These are phyloP conservation scores for Zea mays DNA, from an alignment of 176 grass and related monocot genomes.

Conservation along the genomic window DNA sequence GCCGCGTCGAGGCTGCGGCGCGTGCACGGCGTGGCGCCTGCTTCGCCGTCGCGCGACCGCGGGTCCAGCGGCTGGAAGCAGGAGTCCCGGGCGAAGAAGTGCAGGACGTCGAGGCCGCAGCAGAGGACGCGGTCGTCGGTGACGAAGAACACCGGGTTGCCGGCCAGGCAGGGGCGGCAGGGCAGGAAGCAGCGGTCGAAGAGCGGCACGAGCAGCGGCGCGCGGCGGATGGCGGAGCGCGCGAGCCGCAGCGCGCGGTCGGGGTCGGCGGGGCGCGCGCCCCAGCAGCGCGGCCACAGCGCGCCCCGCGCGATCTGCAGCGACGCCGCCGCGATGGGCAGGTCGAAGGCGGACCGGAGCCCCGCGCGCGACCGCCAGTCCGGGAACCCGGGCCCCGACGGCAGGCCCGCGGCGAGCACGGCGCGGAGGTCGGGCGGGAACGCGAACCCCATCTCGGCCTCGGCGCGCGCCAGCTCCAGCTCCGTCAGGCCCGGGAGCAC, in stretches of 20 bases:
- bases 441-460: constrained; percentile 57
- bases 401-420: constrained; percentile 55
- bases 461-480: constrained; percentile 51
- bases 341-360: constrained; percentile 45
- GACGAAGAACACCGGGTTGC: constrained; percentile 83
- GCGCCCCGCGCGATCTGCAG: constrained; percentile 57
- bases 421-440: constrained; percentile 88
- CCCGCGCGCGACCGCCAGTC: constrained; percentile 52
- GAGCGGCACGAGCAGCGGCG: constrained; percentile 70
- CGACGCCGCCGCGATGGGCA: constrained; percentile 61
- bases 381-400: constrained; percentile 59
- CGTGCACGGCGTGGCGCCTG: constrained; percentile 23
- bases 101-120: constrained; percentile 59
- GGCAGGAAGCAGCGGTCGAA: constrained; percentile 75
- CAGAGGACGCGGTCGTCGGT: constrained; percentile 69
- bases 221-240: constrained; percentile 59
- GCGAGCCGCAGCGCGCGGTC: constrained; percentile 52
- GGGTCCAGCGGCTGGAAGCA: constrained; percentile 38
- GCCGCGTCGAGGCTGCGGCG: constrained; percentile 70
- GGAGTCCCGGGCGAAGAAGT: constrained; percentile 69
- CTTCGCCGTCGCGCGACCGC: background rate
- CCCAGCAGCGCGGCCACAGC: constrained; percentile 76
- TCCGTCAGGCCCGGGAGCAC: constrained; percentile 58
- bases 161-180: constrained; percentile 61
- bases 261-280: constrained; percentile 46